phyloP scores from a whole-genome alignment of 352 stramenopile species.

The Thalassiosira mediterranea region DNA sequence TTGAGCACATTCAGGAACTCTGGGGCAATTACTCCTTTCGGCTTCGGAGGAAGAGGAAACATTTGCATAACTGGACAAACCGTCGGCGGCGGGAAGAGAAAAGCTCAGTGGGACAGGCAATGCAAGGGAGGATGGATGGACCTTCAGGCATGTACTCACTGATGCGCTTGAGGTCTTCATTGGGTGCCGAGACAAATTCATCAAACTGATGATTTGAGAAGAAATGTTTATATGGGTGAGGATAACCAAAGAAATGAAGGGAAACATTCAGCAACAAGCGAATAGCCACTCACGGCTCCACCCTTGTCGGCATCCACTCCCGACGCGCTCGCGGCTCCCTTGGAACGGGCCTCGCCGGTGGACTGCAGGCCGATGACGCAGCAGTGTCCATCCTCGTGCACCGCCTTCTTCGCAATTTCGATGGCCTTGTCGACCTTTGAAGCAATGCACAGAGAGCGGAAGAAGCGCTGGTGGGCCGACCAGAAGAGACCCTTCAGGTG shows the following conservation, averaged over 20 bases:
- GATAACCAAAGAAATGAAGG: too few species aligned
- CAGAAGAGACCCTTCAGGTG: slow-evolving; percentile 54
- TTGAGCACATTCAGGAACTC: slow-evolving; percentile 27
- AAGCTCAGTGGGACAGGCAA: too few species aligned
- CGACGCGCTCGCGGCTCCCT: slow-evolving; percentile 47
- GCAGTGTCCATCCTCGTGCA: slow-evolving; percentile 69
- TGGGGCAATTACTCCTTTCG: slow-evolving; percentile 21
- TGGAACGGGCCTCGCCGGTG: slow-evolving; percentile 74
- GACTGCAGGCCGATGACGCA: slow-evolving; percentile 84
- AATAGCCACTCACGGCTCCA: background rate
- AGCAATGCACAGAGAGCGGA: slow-evolving; percentile 61
- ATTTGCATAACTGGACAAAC: slow-evolving; percentile 35
- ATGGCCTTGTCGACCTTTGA: slow-evolving; percentile 73
- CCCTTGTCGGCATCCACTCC: slow-evolving; percentile 52
- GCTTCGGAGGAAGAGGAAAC: slow-evolving; percentile 54
- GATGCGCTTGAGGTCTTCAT: slow-evolving; percentile 49
- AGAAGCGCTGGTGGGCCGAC: slow-evolving; percentile 84
- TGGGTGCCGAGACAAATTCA: slow-evolving; percentile 52
- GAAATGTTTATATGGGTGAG: too few species aligned
- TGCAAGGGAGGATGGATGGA: slow-evolving; percentile 6
- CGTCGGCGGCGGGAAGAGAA: background rate
- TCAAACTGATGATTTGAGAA: slow-evolving; percentile 41
- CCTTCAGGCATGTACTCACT: slow-evolving; percentile 9
- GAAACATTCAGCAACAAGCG: too few species aligned
- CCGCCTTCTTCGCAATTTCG: slow-evolving; percentile 52